Evolutionary conservation across 352 stramenopile species (phyloP), one percentile per base, ranked within the genome.

Genomic region (Phytopythium litorale): DNA sequence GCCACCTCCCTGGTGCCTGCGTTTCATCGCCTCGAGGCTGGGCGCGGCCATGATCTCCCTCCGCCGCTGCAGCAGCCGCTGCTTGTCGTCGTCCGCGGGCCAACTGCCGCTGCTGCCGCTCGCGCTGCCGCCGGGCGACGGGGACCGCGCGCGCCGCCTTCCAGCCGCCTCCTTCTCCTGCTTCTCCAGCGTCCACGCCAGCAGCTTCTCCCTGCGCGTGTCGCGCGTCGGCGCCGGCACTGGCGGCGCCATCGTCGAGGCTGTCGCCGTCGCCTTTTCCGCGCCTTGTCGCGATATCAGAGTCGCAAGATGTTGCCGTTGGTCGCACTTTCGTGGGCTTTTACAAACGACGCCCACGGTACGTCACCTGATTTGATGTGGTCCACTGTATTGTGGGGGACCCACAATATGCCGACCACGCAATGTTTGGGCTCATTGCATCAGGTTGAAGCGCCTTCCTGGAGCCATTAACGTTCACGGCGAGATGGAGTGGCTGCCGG

Each of bases 141-240:
- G 13, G 21, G 48, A 54, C 23, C 23, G 48, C 48, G 48, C 48
- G 48, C 64, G 56, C 35, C 56, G 32, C 54, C 58, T 51, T 15
- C 32, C 25, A 8, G 28, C 23, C 49, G 49, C 21, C 25, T 42
- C 28, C 11, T 15, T 15, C 50, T 70, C 21, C 25, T 42, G n/a
- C 11, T 15, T 15, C 50, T 70, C 53, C 42, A 63, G 57, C 28
- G 61, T 52, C 72, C 70, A 76, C 38, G 52, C 54, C 32, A 63
- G 37, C 23, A 76, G 69, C 48, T 62, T 64, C 51, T 75, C 51
- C 64, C 79, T 76, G 7, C 21, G 23, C 23, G 46, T 35, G 46
- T 53, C 46, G 46, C 46, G 46, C 21, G 6, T 6, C 45, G 40
- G 40, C 40, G 15, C 15, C 42, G 42, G 42, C 18, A 49, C 42